Conservation (phyloP, 768 basidiomycete species). For the Podaxis mareebaensis region DNA sequence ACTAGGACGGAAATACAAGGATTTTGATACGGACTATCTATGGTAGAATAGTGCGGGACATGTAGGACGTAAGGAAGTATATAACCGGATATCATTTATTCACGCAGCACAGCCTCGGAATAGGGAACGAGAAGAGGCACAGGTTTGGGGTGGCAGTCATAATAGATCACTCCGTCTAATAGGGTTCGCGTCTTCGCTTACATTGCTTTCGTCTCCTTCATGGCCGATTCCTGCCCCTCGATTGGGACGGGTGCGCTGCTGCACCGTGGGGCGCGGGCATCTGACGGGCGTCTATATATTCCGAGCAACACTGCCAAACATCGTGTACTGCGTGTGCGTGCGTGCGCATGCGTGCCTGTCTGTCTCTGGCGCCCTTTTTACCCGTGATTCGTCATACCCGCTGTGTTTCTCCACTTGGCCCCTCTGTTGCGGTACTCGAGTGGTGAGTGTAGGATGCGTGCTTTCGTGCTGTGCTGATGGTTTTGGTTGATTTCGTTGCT, state of each 20-base stretch:
- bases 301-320: slow-evolving; percentile 7
- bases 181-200: too few species aligned
- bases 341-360: background rate
- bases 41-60: background rate
- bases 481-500: too few species aligned
- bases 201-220: too few species aligned
- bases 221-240: background rate
- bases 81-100: background rate
- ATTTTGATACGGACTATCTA: too few species aligned
- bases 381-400: background rate
- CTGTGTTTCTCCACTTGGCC: background rate
- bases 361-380: background rate
- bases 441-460: background rate
- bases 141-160: background rate
- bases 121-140: background rate
- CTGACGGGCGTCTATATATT: background rate
- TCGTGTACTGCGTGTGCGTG: background rate
- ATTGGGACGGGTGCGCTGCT: background rate
- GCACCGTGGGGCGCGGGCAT: background rate
- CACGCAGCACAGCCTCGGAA: background rate
- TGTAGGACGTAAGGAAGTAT: background rate
- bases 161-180: too few species aligned
- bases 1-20: background rate
- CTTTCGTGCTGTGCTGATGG: too few species aligned
- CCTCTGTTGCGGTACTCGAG: background rate